These are phyloP conservation scores for Aspergillus thermomutatus DNA, from an alignment of 2,329 filamentous ascomycete species.

Conservation along the genomic window DNA sequence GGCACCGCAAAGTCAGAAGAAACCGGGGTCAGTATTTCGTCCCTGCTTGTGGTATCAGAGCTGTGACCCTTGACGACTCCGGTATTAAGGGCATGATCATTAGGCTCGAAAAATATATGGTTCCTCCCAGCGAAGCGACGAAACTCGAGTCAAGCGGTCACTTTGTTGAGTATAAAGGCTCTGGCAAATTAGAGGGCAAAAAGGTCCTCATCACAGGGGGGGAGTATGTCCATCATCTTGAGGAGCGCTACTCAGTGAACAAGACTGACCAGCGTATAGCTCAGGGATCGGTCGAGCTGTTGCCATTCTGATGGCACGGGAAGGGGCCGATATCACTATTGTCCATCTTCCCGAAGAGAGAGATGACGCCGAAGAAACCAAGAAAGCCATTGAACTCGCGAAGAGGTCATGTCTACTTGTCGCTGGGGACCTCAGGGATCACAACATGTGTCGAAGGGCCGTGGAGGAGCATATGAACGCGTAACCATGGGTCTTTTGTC, in stretches of 20 bases:
- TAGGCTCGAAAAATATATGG: constrained; percentile 15
- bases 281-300: constrained; percentile 56
- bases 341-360: constrained; percentile 56
- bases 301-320: constrained; percentile 55
- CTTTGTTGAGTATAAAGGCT: constrained; percentile 42
- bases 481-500: constrained; percentile 20
- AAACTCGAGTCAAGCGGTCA: constrained; percentile 26
- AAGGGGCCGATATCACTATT: constrained; percentile 57
- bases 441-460: constrained; percentile 49
- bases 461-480: constrained; percentile 54
- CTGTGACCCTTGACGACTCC: neutral
- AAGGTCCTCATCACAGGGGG: constrained; percentile 56
- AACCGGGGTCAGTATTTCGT: constrained; percentile 22
- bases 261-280: constrained; percentile 24
- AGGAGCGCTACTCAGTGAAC: neutral
- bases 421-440: constrained; percentile 48
- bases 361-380: constrained; percentile 54
- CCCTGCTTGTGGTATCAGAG: neutral
- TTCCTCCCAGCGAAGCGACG: constrained; percentile 31
- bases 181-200: constrained; percentile 49
- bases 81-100: neutral
- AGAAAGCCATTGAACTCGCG: constrained; percentile 51
- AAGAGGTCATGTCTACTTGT: constrained; percentile 49
- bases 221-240: constrained; percentile 42
- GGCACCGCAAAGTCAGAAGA: constrained; percentile 21